Conservation (phyloP, 2,329 filamentous ascomycete genomes). For the Ophiostoma quercus region DNA sequence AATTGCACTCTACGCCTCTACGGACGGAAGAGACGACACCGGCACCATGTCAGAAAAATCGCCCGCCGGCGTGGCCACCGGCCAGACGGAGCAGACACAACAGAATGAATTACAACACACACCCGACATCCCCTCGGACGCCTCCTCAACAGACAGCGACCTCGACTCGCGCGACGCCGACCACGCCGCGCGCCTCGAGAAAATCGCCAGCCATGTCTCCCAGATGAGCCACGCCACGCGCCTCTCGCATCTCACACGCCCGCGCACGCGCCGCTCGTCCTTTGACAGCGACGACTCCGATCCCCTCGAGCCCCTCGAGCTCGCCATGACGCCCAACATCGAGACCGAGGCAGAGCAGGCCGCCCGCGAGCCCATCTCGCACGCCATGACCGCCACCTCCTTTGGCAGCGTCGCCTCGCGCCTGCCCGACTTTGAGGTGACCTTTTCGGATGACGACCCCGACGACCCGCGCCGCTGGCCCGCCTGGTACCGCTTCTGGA, state of each 20-base stretch:
- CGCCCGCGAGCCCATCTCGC: slow-evolving; percentile 37
- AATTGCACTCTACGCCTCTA: too few species aligned
- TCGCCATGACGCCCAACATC: slow-evolving; percentile 27
- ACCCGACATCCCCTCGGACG: slow-evolving; percentile 9
- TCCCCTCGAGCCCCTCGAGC: slow-evolving; percentile 27
- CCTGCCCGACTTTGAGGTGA: slow-evolving; percentile 59
- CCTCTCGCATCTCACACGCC: slow-evolving; percentile 12
- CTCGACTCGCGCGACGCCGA: slow-evolving; percentile 8
- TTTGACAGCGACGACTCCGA: slow-evolving; percentile 25
- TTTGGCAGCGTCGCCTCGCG: slow-evolving; percentile 38
- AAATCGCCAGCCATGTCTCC: slow-evolving; percentile 16
- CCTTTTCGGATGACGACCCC: slow-evolving; percentile 57
- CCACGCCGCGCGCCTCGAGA: slow-evolving; percentile 11
- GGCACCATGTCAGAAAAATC: slow-evolving; percentile 12
- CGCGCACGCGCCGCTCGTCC: slow-evolving; percentile 18
- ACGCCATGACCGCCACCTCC: slow-evolving; percentile 38
- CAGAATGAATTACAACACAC: too few species aligned
- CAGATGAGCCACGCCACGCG: slow-evolving; percentile 15
- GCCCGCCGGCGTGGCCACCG: background rate
- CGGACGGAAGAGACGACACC: too few species aligned
- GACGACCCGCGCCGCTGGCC: slow-evolving; percentile 65
- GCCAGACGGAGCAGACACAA: background rate
- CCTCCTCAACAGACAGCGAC: slow-evolving; percentile 15
- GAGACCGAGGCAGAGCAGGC: slow-evolving; percentile 25
- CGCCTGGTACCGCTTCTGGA: slow-evolving; percentile 41